Conservation (phyloP, 2,329 filamentous ascomycete genomes). For the Fulvia fulva region DNA sequence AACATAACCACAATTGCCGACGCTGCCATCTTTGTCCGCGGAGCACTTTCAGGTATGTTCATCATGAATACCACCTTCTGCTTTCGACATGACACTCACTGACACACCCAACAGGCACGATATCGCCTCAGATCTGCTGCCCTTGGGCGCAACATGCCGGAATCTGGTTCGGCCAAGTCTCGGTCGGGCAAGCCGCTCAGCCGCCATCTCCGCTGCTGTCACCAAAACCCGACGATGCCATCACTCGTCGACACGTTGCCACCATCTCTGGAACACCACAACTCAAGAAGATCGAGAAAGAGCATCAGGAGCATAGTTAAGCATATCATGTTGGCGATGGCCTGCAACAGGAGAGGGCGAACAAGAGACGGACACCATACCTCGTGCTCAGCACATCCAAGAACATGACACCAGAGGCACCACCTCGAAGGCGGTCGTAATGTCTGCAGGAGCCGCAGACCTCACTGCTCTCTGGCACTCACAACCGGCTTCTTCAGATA, state of each 20-base stretch:
- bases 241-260: not conserved
- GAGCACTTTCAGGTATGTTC: not conserved
- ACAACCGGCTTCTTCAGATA: not conserved
- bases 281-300: not conserved
- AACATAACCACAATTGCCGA: not conserved
- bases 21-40: not conserved
- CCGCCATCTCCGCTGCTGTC: not conserved
- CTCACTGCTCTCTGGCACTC: slow-evolving; percentile 2
- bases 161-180: not conserved
- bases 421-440: not conserved
- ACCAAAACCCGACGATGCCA: not conserved
- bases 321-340: not conserved
- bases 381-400: not conserved
- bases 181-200: not conserved
- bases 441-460: slow-evolving; percentile 8
- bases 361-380: not conserved
- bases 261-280: not conserved
- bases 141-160: not conserved
- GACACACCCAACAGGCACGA: not conserved
- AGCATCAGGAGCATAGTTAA: not conserved
- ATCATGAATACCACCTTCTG: not conserved
- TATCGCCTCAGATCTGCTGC: not conserved
- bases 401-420: not conserved
- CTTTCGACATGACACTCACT: not conserved
- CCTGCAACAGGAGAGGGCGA: not conserved